phyloP scores from a whole-genome alignment of 345 rosid genomes.

The Syzygium grande region DNA sequence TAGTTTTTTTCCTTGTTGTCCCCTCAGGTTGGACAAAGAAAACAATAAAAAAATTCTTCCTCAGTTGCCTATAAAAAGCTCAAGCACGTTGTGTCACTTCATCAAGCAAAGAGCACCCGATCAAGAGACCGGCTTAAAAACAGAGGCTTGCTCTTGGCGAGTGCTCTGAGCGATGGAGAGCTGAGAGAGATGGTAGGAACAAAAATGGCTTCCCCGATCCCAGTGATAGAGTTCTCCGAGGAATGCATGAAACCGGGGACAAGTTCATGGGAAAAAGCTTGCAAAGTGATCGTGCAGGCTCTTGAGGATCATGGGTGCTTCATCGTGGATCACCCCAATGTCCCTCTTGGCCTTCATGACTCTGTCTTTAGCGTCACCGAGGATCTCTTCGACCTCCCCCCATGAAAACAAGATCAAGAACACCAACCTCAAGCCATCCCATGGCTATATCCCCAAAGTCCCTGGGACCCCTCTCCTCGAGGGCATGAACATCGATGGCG shows the following conservation, averaged over 20 bases:
- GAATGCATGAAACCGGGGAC: conserved; percentile 7
- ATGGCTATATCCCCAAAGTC: conserved; percentile 24
- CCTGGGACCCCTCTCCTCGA: conserved; percentile 33
- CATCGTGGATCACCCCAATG: conserved; percentile 1
- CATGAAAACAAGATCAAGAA: conserved; percentile 30
- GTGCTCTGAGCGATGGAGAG: not conserved
- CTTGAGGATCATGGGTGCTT: conserved; percentile 26
- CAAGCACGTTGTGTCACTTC: not conserved
- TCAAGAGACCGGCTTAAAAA: not conserved
- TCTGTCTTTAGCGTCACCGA: conserved; percentile 1
- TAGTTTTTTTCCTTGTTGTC: too few species aligned
- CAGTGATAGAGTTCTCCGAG: conserved; percentile 3
- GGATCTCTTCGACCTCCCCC: conserved; percentile 24
- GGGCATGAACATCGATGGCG: conserved; percentile 32
- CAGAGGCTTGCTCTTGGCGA: not conserved
- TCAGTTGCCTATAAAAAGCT: not conserved
- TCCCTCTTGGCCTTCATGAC: conserved; percentile 8
- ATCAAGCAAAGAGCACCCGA: not conserved
- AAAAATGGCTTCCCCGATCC: not conserved
- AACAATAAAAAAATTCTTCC: not conserved
- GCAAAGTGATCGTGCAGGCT: conserved; percentile 11
- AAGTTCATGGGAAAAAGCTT: conserved; percentile 10
- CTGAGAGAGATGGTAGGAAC: not conserved
- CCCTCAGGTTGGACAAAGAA: not conserved
- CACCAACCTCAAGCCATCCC: conserved; percentile 21